phyloP scores from a whole-genome alignment of 2,329 filamentous ascomycete species.

The Exophiala alcalophila region DNA sequence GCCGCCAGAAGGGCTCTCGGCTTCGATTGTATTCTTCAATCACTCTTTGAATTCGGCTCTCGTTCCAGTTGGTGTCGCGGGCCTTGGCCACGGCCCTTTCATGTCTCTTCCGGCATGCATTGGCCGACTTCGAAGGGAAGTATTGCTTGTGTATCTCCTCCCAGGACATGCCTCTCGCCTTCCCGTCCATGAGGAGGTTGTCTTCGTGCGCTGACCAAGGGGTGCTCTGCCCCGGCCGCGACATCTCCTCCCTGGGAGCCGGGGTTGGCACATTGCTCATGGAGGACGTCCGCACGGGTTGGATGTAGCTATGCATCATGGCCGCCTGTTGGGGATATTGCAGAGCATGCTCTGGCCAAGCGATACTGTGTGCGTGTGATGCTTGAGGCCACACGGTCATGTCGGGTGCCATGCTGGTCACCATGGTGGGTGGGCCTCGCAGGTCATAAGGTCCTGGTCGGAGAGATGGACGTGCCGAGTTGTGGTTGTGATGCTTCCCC shows the following conservation, averaged over 20 bases:
- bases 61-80: constrained; percentile 75
- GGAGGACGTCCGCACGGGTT: constrained; percentile 12
- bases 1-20: constrained; percentile 76
- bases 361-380: constrained; percentile 9
- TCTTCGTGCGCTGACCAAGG: constrained; percentile 76
- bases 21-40: constrained; percentile 72
- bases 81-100: constrained; percentile 74
- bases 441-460: constrained; percentile 25
- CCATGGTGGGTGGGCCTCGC: constrained; percentile 24
- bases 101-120: constrained; percentile 85
- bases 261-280: constrained; percentile 6
- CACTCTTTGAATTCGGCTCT: constrained; percentile 68
- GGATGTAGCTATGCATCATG: constrained; percentile 24
- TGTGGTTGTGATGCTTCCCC: constrained; percentile 20
- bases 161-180: constrained; percentile 78
- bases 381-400: constrained; percentile 18
- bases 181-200: constrained; percentile 66
- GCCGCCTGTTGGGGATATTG: constrained; percentile 25
- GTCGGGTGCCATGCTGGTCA: constrained; percentile 20
- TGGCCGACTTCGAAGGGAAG: constrained; percentile 73
- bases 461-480: constrained; percentile 14
- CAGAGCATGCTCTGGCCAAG: constrained; percentile 16
- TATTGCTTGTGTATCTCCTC: constrained; percentile 71
- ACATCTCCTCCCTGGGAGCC: constrained; percentile 10
- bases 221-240: constrained; percentile 43